Evolutionary conservation across 768 basidiomycete genomes (phyloP).

Genomic region (Tricholoma sp.): DNA sequence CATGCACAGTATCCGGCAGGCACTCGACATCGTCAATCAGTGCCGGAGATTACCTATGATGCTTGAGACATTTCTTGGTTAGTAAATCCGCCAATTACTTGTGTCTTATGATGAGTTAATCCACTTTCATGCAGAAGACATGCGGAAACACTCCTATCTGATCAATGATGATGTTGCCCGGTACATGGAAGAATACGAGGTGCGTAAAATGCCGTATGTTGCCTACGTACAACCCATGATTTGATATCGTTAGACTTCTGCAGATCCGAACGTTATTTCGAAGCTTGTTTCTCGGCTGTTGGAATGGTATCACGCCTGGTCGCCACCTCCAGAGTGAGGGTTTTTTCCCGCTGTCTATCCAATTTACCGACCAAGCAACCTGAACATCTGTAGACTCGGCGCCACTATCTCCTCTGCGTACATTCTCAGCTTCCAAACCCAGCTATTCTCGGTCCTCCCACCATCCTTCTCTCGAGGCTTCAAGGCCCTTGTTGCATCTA

Average conservation of each 20-base stretch:
- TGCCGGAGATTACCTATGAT: constrained; percentile 57
- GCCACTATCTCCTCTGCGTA: constrained; percentile 55
- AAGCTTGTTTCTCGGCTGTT: constrained; percentile 54
- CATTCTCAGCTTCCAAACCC: constrained; percentile 67
- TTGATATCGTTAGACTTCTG: constrained; percentile 31
- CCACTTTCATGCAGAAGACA: constrained; percentile 42
- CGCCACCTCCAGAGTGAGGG: constrained; percentile 58
- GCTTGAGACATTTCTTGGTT: constrained; percentile 70
- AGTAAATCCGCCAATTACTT: constrained; percentile 13
- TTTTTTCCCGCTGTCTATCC: not conserved
- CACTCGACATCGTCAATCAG: constrained; percentile 55
- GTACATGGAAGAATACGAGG: constrained; percentile 62
- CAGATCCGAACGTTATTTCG: constrained; percentile 44
- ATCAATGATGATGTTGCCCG: constrained; percentile 55
- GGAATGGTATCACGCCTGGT: constrained; percentile 77
- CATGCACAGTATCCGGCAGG: constrained; percentile 42
- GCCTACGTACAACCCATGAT: not conserved
- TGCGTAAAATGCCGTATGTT: constrained; percentile 18
- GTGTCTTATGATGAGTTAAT: not conserved
- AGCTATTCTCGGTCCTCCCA: constrained; percentile 68
- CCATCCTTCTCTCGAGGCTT: constrained; percentile 62
- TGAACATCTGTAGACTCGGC: constrained; percentile 47
- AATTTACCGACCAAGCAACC: not conserved
- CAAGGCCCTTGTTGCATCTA: constrained; percentile 58
- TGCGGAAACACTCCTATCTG: constrained; percentile 54